phyloP scores from a whole-genome alignment of 352 stramenopile genomes.

The Globisporangium viniferum region DNA sequence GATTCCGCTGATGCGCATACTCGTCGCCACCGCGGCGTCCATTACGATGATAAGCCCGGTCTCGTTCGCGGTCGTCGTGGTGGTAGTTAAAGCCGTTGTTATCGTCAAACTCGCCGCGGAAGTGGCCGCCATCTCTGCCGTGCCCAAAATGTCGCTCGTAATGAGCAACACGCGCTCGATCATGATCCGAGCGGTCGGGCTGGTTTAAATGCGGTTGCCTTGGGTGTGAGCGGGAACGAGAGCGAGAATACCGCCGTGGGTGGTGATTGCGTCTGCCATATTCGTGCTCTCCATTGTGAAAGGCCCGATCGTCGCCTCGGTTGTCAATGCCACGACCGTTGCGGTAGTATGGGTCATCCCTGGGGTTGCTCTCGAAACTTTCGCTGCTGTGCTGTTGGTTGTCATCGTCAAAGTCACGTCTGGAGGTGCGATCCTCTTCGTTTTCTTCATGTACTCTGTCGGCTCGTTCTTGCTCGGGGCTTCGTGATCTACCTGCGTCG shows the following conservation, averaged over 20 bases:
- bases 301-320: neutral
- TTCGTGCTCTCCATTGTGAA: neutral
- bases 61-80: neutral
- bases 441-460: neutral
- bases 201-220: conserved; percentile 3
- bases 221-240: conserved; percentile 4
- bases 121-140: neutral
- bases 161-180: neutral
- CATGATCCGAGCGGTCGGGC: neutral
- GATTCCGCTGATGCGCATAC: conserved; percentile 5
- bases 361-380: neutral
- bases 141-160: neutral
- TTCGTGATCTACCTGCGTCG: neutral
- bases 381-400: neutral
- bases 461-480: neutral
- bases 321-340: neutral
- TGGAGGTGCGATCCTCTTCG: neutral
- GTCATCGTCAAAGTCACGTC: conserved; percentile 1
- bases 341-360: neutral
- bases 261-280: neutral
- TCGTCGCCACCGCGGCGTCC: conserved; percentile 1
- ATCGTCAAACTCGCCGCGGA: conserved; percentile 4
- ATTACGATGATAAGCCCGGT: conserved; percentile 7
- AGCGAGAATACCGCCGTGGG: conserved; percentile 4
- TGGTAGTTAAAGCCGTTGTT: neutral